These are phyloP conservation scores for Nakaseomyces sp. DNA, from an alignment of 1,139 yeast genomes.

Conservation along the genomic window DNA sequence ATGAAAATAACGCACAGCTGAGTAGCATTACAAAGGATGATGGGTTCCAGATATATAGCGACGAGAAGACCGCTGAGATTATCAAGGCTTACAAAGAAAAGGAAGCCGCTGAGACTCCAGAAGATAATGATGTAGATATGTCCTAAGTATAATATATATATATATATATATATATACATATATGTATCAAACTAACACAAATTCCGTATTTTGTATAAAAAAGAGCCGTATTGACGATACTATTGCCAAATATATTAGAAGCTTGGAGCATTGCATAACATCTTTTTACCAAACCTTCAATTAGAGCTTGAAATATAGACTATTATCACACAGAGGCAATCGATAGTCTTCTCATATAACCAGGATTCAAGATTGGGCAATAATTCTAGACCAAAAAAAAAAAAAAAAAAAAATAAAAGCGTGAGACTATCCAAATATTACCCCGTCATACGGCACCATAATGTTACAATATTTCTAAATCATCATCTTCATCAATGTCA, in stretches of 20 bases:
- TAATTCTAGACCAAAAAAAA: no score
- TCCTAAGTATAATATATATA: constrained; percentile 12
- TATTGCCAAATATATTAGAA: no score
- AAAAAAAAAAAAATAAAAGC: background rate
- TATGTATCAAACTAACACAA: background rate
- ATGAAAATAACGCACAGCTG: constrained; percentile 89
- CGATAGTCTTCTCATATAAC: no score
- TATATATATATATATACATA: no score
- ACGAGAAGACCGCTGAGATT: constrained; percentile 74
- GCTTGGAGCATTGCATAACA: no score
- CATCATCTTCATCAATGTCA: constrained; percentile 35
- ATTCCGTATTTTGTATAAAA: no score
- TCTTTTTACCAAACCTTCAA: no score
- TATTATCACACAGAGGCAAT: no score
- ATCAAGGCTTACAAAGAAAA: constrained; percentile 69
- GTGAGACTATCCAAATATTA: background rate
- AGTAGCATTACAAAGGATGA: constrained; percentile 82
- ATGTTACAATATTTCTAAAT: constrained; percentile 1
- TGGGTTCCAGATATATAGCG: constrained; percentile 82
- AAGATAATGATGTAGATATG: constrained; percentile 29
- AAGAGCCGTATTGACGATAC: no score
- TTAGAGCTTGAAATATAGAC: no score
- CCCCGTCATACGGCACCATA: no score
- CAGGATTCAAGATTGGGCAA: no score
- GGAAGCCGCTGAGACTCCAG: constrained; percentile 42